A percentile compares a stretch with the other conserved stretches of the same genome.
These are phyloP conservation scores for Aureoboletus auriporus DNA, from an alignment of 768 basidiomycete genomes.

Conservation along the genomic window DNA sequence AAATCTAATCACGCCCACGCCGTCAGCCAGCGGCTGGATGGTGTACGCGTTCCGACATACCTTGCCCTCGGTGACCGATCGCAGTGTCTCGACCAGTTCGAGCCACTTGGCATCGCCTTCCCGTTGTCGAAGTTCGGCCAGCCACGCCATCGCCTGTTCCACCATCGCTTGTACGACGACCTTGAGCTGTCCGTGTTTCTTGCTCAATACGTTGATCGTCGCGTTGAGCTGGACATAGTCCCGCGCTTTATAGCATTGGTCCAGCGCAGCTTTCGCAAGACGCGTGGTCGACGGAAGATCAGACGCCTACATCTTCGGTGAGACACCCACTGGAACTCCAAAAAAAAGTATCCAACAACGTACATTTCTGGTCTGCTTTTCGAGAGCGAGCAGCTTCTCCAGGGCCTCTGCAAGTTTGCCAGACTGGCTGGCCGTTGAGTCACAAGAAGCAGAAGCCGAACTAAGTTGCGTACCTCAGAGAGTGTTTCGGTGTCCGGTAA, in stretches of 20 bases:
- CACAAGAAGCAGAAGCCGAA: background rate
- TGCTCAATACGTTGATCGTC: conserved; percentile 66
- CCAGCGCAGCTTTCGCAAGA: conserved; percentile 69
- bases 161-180: conserved; percentile 88
- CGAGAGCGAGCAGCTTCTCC: conserved; percentile 83
- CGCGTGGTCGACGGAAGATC: conserved; percentile 90
- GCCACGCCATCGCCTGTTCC: conserved; percentile 77
- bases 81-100: conserved; percentile 82
- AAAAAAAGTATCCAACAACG: conserved; percentile 18
- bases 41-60: conserved; percentile 38
- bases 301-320: conserved; percentile 60
- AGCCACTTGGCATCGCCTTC: conserved; percentile 78
- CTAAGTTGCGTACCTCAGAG: conserved; percentile 56
- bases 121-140: conserved; percentile 66
- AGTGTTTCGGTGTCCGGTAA: conserved; percentile 64
- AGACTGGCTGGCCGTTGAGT: conserved; percentile 42
- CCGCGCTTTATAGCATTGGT: conserved; percentile 67
- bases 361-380: conserved; percentile 97
- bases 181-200: conserved; percentile 97
- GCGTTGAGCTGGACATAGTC: conserved; percentile 71
- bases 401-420: conserved; percentile 82
- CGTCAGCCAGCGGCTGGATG: background rate
- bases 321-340: background rate
- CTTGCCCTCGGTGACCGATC: conserved; percentile 95
- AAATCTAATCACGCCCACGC: conserved; percentile 56